These are phyloP conservation scores for Didymella sp. DNA, from an alignment of 2,329 filamentous ascomycete genomes.

Conservation along the genomic window DNA sequence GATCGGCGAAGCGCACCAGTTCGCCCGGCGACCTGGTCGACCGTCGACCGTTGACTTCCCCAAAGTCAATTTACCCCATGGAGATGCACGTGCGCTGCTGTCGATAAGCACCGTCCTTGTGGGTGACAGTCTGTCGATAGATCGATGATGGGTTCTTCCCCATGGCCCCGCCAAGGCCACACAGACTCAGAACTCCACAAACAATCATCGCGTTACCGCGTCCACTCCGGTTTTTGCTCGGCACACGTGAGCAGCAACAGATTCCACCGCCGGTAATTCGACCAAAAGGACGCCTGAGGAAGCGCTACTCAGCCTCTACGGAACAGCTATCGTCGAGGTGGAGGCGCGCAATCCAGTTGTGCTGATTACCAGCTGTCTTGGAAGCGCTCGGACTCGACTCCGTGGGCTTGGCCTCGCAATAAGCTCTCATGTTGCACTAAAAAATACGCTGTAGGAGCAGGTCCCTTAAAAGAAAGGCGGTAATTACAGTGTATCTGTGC, in stretches of 20 bases:
- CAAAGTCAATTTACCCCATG: slow-evolving; percentile 24
- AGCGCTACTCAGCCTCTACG: slow-evolving; percentile 3
- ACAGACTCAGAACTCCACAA: neutral
- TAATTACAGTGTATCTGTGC: no score
- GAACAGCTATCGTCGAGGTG: slow-evolving; percentile 1
- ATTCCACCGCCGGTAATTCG: slow-evolving; percentile 1
- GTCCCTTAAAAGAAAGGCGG: no score
- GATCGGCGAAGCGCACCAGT: slow-evolving; percentile 12
- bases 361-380: slow-evolving; percentile 4
- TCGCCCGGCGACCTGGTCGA: slow-evolving; percentile 18
- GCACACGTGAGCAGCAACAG: slow-evolving; percentile 5
- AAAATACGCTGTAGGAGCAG: no score
- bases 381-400: slow-evolving; percentile 10
- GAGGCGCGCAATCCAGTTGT: neutral
- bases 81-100: slow-evolving; percentile 17
- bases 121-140: neutral
- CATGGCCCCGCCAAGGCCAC: slow-evolving; percentile 3
- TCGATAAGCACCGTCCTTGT: slow-evolving; percentile 7
- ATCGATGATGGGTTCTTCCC: neutral
- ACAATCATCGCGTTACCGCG: neutral
- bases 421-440: no score
- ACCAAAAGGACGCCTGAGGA: neutral
- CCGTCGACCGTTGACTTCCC: slow-evolving; percentile 12
- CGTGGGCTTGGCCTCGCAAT: slow-evolving; percentile 10
- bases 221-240: slow-evolving; percentile 13